Evolutionary conservation across 805 yeast species (phyloP).

Genomic region (Cyberlindnera mrakii): DNA sequence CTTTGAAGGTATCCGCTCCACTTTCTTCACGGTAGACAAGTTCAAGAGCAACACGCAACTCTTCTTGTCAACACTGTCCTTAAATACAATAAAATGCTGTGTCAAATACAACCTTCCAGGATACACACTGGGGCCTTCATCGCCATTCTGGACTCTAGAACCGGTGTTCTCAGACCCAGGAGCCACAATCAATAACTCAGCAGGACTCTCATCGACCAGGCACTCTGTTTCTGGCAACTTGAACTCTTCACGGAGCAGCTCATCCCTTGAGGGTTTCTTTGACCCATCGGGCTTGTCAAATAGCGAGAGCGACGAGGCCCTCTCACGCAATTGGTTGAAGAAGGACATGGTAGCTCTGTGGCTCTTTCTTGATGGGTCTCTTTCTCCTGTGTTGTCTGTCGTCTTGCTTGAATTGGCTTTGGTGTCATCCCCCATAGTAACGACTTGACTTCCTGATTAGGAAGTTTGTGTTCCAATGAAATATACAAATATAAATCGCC

Average conservation of each 20-base stretch:
- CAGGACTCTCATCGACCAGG: slow-evolving; percentile 59
- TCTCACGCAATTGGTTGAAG: slow-evolving; percentile 37
- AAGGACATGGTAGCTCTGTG: slow-evolving; percentile 34
- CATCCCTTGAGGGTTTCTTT: slow-evolving; percentile 40
- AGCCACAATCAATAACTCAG: slow-evolving; percentile 44
- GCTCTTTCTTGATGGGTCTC: background rate
- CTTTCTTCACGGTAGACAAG: slow-evolving; percentile 71
- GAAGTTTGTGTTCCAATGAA: background rate
- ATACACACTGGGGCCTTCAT: slow-evolving; percentile 26
- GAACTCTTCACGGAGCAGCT: slow-evolving; percentile 60
- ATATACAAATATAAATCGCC: too few species aligned
- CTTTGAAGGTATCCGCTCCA: slow-evolving; percentile 76
- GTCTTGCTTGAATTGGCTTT: background rate
- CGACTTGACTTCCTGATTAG: slow-evolving; percentile 12
- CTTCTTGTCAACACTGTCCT: slow-evolving; percentile 61
- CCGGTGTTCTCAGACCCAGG: slow-evolving; percentile 3
- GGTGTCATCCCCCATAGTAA: background rate
- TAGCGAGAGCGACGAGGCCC: slow-evolving; percentile 37
- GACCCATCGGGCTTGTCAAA: slow-evolving; percentile 30
- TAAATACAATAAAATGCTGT: slow-evolving; percentile 68
- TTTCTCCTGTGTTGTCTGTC: too few species aligned
- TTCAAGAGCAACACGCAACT: slow-evolving; percentile 68
- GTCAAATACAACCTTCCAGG: slow-evolving; percentile 70
- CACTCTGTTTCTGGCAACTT: slow-evolving; percentile 67
- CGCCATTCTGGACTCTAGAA: background rate